Evolutionary conservation across 371 early-diverging fungal genomes (phyloP), one percentile per base, ranked within the genome.

Genomic region (Rhizopus sp.): DNA sequence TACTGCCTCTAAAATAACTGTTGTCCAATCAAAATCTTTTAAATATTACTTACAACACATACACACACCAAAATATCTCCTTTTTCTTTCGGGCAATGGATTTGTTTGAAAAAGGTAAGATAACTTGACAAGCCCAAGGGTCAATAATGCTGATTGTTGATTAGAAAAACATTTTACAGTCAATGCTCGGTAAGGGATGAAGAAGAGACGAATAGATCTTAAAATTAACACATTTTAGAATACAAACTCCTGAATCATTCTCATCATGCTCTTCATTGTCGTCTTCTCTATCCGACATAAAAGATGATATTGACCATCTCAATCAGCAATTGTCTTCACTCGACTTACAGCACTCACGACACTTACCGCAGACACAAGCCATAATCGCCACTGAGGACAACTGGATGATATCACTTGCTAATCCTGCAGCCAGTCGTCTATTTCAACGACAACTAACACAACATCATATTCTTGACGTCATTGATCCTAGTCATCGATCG

Each of bases 281-380:
- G 10, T 23, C 46, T 8, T n/a, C 9, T 46, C 7, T 29, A 29
- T 46, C 46, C 38, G 38, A 37, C 7, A 37, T 37, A 37, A 37
- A 37, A 12, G 30, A 46, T 46, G 46, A 46, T 8, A 15, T 42
- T 15, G 15, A 46, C 9, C 17, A 29, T 12, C 5, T 46, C 15
- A 23, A 17, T 9, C 46, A 46, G 4, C 5, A 46, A 0, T 7
- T 46, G 3, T 17, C 46, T 8, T 46, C 46, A 7, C 7, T 46
- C 1, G 46, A 46, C 15, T 7, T 46, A 29, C 15, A 9, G 7
- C 17, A 23, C n/a, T 57, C 81, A 0, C 69, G 87, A 33, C 82
- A 83, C 53, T 65, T 80, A 2, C 87, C 88, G 5, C 82, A 82
- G 54, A 83, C 72, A 42, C 84, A 88, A 53, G 88, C 86, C 23